These are phyloP conservation scores for Stentor roeselii DNA, from an alignment of 73 alveolate genomes.

Conservation along the genomic window DNA sequence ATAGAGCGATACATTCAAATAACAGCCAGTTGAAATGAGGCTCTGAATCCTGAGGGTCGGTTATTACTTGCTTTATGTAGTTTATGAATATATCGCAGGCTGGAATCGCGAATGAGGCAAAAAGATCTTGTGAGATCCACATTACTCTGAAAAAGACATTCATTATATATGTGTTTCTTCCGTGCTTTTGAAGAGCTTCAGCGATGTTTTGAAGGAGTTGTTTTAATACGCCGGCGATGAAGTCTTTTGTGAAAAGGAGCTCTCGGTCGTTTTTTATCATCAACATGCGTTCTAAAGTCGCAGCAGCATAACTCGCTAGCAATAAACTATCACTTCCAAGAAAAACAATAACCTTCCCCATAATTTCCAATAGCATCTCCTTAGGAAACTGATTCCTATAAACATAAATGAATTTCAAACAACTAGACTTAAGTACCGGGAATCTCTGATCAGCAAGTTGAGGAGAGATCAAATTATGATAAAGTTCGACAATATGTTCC, in stretches of 20 bases:
- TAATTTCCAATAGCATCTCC: not conserved
- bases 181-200: not conserved
- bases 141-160: constrained; percentile 30
- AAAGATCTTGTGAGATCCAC: constrained; percentile 18
- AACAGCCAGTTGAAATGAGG: constrained; percentile 16
- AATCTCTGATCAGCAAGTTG: constrained; percentile 10
- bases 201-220: not conserved
- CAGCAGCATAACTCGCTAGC: constrained; percentile 18
- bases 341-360: not conserved
- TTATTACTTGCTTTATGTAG: not conserved
- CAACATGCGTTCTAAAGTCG: not conserved
- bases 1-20: constrained; percentile 12
- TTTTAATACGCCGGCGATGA: not conserved
- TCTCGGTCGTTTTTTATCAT: constrained; percentile 27
- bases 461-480: not conserved
- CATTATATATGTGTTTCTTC: constrained; percentile 9
- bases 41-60: constrained; percentile 1
- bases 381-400: constrained; percentile 8
- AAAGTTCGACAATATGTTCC: not conserved
- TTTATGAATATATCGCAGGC: constrained; percentile 19
- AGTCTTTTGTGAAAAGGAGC: constrained; percentile 1
- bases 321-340: not conserved
- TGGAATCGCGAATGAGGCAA: constrained; percentile 6
- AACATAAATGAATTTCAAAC: constrained; percentile 20
- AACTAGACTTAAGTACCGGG: not conserved